These are phyloP conservation scores for Camellia oleifera DNA, from an alignment of 179 eudicot species.

Conservation along the genomic window DNA sequence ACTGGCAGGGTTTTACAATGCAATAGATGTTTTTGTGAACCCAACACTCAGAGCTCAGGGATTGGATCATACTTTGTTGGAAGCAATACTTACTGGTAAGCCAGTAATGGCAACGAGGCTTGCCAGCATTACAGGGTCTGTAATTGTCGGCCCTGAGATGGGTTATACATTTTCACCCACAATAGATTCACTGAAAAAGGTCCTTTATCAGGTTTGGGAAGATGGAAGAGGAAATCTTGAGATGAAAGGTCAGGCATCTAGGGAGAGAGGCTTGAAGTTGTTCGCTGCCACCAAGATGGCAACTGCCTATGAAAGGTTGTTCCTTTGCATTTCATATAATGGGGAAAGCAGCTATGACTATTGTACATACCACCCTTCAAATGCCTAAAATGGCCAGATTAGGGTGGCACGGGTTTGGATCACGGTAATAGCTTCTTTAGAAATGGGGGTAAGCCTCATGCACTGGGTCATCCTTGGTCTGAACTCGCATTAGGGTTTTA, in stretches of 20 bases:
- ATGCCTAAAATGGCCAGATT: neutral
- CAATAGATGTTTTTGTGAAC: slow-evolving; percentile 50
- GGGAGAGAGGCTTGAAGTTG: slow-evolving; percentile 37
- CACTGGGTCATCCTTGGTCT: too few relatives aligned
- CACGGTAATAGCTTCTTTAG: too few relatives aligned
- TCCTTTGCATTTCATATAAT: slow-evolving; percentile 43
- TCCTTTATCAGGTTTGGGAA: slow-evolving; percentile 37
- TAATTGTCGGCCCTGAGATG: slow-evolving; percentile 31
- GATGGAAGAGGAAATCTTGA: slow-evolving; percentile 40
- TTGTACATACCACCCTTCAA: slow-evolving; percentile 21
- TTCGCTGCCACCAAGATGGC: slow-evolving; percentile 63
- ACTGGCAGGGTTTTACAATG: slow-evolving; percentile 44
- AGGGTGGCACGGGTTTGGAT: neutral
- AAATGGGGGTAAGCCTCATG: too few relatives aligned
- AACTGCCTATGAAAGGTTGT: slow-evolving; percentile 53
- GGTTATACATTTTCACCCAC: slow-evolving; percentile 56
- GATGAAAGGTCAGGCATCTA: slow-evolving; percentile 39
- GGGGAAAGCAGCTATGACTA: slow-evolving; percentile 13
- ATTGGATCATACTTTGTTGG: slow-evolving; percentile 50
- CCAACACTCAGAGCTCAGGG: slow-evolving; percentile 63
- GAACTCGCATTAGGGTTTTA: too few relatives aligned
- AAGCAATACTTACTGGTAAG: slow-evolving; percentile 48
- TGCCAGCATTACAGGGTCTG: slow-evolving; percentile 56
- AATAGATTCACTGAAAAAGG: slow-evolving; percentile 31
- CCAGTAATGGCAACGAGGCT: slow-evolving; percentile 50